Conservation (phyloP, 768 basidiomycete species). For the Lactarius sanguifluus region DNA sequence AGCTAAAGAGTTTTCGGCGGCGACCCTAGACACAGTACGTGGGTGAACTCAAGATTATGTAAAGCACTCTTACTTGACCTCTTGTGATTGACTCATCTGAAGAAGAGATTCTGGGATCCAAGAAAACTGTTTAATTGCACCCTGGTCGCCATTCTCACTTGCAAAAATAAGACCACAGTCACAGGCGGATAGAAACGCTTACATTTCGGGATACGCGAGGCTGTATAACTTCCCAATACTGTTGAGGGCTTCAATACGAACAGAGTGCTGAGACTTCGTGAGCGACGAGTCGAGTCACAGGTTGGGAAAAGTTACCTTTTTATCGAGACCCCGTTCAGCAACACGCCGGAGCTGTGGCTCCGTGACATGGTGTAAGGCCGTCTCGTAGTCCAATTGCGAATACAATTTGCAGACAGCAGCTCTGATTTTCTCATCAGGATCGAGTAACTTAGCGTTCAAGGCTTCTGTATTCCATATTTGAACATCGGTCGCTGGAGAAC, state of each 20-base stretch:
- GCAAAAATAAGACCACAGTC: constrained; percentile 5
- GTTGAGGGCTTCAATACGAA: constrained; percentile 74
- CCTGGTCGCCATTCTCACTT: constrained; percentile 77
- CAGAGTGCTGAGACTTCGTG: constrained; percentile 43
- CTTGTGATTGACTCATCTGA: constrained; percentile 49
- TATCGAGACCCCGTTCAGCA: constrained; percentile 75
- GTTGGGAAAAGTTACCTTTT: constrained; percentile 57
- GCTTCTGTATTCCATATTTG: constrained; percentile 43
- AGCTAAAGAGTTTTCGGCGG: constrained; percentile 66
- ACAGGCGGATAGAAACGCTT: constrained; percentile 8
- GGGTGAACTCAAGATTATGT: not conserved
- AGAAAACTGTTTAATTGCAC: constrained; percentile 75
- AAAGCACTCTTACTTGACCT: constrained; percentile 52
- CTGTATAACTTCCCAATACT: constrained; percentile 76
- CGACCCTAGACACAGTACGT: constrained; percentile 40
- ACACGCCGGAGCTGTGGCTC: constrained; percentile 59
- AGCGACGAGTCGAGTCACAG: not conserved
- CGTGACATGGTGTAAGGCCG: constrained; percentile 77
- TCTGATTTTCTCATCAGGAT: constrained; percentile 91
- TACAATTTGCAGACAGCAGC: constrained; percentile 81
- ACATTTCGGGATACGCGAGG: constrained; percentile 90
- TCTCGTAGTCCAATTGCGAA: constrained; percentile 86
- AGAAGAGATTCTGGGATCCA: constrained; percentile 90
- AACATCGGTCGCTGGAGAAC: constrained; percentile 9
- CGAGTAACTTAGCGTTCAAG: constrained; percentile 63